Evolutionary conservation across 2,329 filamentous ascomycete genomes (phyloP), one percentile per base, ranked within the genome.

Genomic region (Lecanicillium sp.): DNA sequence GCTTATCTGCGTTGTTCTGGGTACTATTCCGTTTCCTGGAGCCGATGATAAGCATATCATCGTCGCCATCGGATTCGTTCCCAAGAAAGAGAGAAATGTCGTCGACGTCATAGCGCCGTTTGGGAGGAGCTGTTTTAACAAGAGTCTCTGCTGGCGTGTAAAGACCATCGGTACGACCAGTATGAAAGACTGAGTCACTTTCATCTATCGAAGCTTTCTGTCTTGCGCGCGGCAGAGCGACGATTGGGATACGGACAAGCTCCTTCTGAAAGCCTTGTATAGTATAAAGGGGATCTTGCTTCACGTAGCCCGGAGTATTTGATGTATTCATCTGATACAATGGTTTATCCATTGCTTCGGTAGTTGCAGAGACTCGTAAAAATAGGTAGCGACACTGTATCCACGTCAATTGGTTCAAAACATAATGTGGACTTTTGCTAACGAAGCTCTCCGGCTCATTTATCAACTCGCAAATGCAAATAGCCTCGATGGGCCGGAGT

Each of bases 331-430:
- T 42, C 20, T 41, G 40, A 3, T 44, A 45, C 6, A 48, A 45
- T 13, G 47, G 42, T 14, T 44, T 39, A 3, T 29, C 14, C 4
- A 31, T 33, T 1, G 48, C 44, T 28, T 40, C 29, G 2, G 11
- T 2, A 1, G 37, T 41, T n/a, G 50, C 46, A 2, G 42, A 12
- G 3, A 54, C 49, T 12, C 47, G 37, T 15, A 68, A 76, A 48
- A 95, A 85, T 2, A 95, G 68, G 57, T 94, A 95, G 31, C 88
- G 75, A 18, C 86, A 88, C 52, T 94, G 87, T 43, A 94, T 88
- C 89, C 89, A 95, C 51, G 94, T 82, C 9, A 83, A 63, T 32
- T 87, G 68, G 18, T 73, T 56, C 2, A 95, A 78, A 8, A 95
- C 89, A 33, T 85, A 78, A 59, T 80, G 77, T 0, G 81, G 81